A percentile compares a stretch with the other conserved stretches of the same genome.
These are phyloP conservation scores for Truncatella angustata DNA, from an alignment of 2,329 filamentous ascomycete genomes.

Conservation along the genomic window DNA sequence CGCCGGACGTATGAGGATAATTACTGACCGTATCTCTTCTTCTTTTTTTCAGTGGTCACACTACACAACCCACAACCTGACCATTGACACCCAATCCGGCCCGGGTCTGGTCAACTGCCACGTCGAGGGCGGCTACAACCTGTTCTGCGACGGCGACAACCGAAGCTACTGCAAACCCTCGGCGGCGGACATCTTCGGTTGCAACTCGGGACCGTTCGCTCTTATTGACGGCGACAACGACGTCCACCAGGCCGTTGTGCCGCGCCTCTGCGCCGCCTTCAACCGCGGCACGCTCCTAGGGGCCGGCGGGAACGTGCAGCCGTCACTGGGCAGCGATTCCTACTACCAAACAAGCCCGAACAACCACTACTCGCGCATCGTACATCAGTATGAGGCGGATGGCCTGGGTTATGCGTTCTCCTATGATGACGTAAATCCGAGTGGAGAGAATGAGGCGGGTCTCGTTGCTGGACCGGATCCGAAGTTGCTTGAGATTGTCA, in stretches of 20 bases:
- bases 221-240: slow-evolving; percentile 34
- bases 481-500: slow-evolving; percentile 41
- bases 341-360: slow-evolving; percentile 47
- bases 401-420: slow-evolving; percentile 64
- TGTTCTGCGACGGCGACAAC: slow-evolving; percentile 42
- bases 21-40: too few species aligned
- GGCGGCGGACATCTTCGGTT: slow-evolving; percentile 48
- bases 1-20: too few species aligned
- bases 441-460: slow-evolving; percentile 53
- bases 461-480: slow-evolving; percentile 47
- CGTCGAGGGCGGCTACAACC: slow-evolving; percentile 27
- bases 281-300: slow-evolving; percentile 44
- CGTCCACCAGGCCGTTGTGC: slow-evolving; percentile 41
- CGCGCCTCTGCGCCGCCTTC: slow-evolving; percentile 51
- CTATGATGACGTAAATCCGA: slow-evolving; percentile 65
- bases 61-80: slow-evolving; percentile 36
- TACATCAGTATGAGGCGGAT: slow-evolving; percentile 60
- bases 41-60: slow-evolving; percentile 34
- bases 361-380: slow-evolving; percentile 57
- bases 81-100: slow-evolving; percentile 40
- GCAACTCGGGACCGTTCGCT: slow-evolving; percentile 46
- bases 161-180: slow-evolving; percentile 38
- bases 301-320: slow-evolving; percentile 45
- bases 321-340: slow-evolving; percentile 29
- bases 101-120: slow-evolving; percentile 39